Evolutionary conservation across 2,329 filamentous ascomycete species (phyloP), one percentile per base, ranked within the genome.

Genomic region (Ophiobolus disseminans): DNA sequence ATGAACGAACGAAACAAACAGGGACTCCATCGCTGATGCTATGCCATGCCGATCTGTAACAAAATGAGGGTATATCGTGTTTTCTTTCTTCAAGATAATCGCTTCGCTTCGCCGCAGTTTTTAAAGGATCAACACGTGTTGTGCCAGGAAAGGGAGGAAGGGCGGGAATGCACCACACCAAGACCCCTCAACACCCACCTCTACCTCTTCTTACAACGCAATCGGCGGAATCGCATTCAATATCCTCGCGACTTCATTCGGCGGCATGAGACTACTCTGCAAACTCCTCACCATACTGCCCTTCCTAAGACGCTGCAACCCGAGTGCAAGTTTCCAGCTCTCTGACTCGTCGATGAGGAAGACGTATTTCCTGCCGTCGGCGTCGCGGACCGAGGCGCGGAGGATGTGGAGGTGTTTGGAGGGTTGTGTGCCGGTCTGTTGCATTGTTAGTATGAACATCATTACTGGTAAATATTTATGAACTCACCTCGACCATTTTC

Each of bases 401-500:
- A 87, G 75, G 43, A 86, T 73, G 58, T 85, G 81, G 0, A 69
- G 53, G 34, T 57, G 28, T 80, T 71, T 71, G n/a, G 76, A 74
- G 32, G 73, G 66, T 35, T 76, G 69, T 57, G 78, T 73, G 44
- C 76, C 75, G 32, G 70, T 78, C 76, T 75, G 25, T 17, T 9
- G 17, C 25, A 9, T 30, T 40, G 30, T 40, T 19, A 40, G 31
- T 37, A 23, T 43, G n/a, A 21, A 30, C 0, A 25, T 9, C 14
- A 13, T 14, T 13, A 30, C 10, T n/a, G 14, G 22, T 23, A 13
- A 9, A 43, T 11, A 30, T 21, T 11, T 13, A 25, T 20, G 3
- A 9, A 55, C 66, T 50, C 64, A 71, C 69, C 82, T 97, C 94
- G 73, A 95, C 86, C 58, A 88, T 79, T 76, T 96, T 97, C 75